Evolutionary conservation across 2,329 filamentous ascomycete genomes (phyloP).

Genomic region (Microdochium bolleyi): DNA sequence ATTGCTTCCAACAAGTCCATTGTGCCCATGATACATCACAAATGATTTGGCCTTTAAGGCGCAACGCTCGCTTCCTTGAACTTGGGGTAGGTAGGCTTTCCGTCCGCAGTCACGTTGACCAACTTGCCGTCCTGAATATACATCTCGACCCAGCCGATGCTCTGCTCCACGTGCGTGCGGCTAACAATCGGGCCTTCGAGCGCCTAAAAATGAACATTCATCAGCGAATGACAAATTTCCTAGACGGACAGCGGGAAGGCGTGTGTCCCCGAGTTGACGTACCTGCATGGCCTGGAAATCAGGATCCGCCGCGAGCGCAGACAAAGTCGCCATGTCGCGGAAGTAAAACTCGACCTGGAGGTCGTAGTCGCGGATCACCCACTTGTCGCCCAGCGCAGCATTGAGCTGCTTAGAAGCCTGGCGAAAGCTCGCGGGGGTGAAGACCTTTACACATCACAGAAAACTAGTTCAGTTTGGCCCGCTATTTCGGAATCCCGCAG

Average conservation of each 20-base stretch:
- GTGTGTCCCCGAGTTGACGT: neutral
- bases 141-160: constrained; percentile 12
- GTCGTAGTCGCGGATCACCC: constrained; percentile 6
- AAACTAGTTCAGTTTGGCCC: neutral
- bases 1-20: no score
- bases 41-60: neutral
- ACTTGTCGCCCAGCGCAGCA: neutral
- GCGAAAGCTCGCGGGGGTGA: constrained; percentile 6
- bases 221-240: neutral
- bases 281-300: constrained; percentile 9
- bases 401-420: neutral
- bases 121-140: constrained; percentile 10
- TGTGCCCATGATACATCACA: no score
- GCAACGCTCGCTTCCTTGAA: neutral
- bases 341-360: constrained; percentile 11
- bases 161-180: constrained; percentile 1
- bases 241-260: neutral
- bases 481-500: neutral
- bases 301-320: constrained; percentile 5
- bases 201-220: constrained; percentile 2
- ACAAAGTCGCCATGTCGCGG: constrained; percentile 6
- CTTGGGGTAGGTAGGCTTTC: neutral
- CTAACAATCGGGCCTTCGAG: constrained; percentile 9
- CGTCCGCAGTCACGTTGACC: constrained; percentile 7
- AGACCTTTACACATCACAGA: neutral